Percentiles rank a stretch among this genome's conserved stretches.
Conservation (phyloP, 345 rosid species). For the Limnanthes douglasii region DNA sequence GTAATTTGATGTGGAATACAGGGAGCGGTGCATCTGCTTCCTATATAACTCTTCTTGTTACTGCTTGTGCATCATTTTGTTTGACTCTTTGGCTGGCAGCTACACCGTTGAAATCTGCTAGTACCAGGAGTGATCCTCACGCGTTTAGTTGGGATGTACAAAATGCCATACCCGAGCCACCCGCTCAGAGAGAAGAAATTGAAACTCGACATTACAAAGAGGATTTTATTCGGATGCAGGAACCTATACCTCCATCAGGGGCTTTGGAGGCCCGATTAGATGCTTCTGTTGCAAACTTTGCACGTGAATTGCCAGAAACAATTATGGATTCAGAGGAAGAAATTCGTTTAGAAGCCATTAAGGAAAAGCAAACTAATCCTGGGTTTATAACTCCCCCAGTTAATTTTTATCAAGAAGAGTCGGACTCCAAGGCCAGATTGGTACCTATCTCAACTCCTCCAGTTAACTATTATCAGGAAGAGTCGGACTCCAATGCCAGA, state of each 20-base stretch:
- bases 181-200: conserved; percentile 21
- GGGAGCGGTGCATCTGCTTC: conserved; percentile 35
- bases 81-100: conserved; percentile 85
- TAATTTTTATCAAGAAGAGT: conserved; percentile 8
- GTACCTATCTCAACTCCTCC: conserved; percentile 11
- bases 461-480: conserved; percentile 14
- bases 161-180: conserved; percentile 18
- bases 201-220: conserved; percentile 16
- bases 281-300: conserved; percentile 20
- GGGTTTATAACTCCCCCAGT: conserved; percentile 13
- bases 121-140: conserved; percentile 31
- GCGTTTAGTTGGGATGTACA: conserved; percentile 39
- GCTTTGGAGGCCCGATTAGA: conserved; percentile 24
- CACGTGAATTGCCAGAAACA: conserved; percentile 33
- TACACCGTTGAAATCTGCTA: conserved; percentile 76
- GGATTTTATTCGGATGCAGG: conserved; percentile 17
- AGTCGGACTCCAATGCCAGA: conserved; percentile 4
- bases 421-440: conserved; percentile 11
- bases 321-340: conserved; percentile 43
- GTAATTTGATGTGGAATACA: conserved; percentile 60
- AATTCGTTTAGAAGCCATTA: conserved; percentile 19
- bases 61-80: conserved; percentile 54
- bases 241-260: conserved; percentile 14
- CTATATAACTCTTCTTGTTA: conserved; percentile 40
- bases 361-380: conserved; percentile 22